phyloP scores from a whole-genome alignment of 2,329 filamentous ascomycete genomes.

The Fusarium clavum region DNA sequence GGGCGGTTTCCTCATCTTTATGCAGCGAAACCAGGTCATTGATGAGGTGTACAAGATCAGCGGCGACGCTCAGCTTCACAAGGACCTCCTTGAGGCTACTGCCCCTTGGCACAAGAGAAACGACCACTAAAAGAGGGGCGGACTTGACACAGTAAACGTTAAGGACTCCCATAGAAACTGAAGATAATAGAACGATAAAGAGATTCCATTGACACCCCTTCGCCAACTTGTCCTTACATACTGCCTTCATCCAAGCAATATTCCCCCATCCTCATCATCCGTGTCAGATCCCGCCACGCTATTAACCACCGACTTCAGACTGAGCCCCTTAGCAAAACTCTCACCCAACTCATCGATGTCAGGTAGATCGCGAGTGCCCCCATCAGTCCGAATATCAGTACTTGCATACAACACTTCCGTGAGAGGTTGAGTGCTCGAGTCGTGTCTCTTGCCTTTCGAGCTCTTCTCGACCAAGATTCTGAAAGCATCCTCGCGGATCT shows the following conservation, averaged over 20 bases:
- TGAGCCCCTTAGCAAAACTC: constrained; percentile 16
- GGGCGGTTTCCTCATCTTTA: constrained; percentile 60
- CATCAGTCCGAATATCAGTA: constrained; percentile 27
- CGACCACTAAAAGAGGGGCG: constrained; percentile 46
- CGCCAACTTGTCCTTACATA: not conserved
- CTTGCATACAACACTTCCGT: constrained; percentile 5
- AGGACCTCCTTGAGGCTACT: constrained; percentile 54
- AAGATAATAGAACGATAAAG: not conserved
- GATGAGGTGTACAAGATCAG: constrained; percentile 52
- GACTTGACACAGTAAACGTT: too few species aligned
- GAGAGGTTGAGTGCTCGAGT: constrained; percentile 48
- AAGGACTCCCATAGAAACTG: not conserved
- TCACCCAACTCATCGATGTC: constrained; percentile 34
- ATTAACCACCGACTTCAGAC: constrained; percentile 1
- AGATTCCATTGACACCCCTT: not conserved
- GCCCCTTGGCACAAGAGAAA: constrained; percentile 57
- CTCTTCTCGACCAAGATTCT: constrained; percentile 45
- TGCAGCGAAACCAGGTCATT: constrained; percentile 50
- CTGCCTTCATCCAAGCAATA: not conserved
- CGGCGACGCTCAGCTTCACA: constrained; percentile 54
- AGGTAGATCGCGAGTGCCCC: constrained; percentile 6
- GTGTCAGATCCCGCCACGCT: constrained; percentile 8
- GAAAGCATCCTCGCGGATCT: constrained; percentile 47
- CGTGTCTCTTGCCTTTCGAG: constrained; percentile 45
- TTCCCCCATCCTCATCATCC: constrained; percentile 38